Base-by-base conservation (phyloP, 148 eudicot genomes). In the Simmondsia chinensis region DNA sequence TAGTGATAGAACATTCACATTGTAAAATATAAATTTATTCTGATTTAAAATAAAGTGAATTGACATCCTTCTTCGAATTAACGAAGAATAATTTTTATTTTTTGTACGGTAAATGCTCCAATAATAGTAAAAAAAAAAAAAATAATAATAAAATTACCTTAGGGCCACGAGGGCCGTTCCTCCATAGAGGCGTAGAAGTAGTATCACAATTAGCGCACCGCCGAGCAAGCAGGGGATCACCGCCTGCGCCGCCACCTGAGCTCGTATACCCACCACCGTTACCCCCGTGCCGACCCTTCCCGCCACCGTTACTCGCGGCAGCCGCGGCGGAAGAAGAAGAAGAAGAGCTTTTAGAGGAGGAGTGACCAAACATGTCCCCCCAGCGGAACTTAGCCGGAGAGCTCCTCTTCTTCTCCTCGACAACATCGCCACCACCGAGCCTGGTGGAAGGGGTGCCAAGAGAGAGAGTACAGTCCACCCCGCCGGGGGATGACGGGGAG, bases 161-260 rank as follows among this genome's bases (percentile, higher is more conserved):
- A 1, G 99, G 99, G 28, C 99, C 99, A 37, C 84, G 70, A 9
- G 99, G 99, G 25, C 99, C 99, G 32, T 93, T 93, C 7, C 99
- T 57, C 99, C 99, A 93, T 20, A 93, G 94, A 4, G 99, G 99
- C 27, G 99, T 93, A 7, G 94, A 82, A 17, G 99, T 93, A 62
- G 99, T 82, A 70, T 93, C 99, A 45, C 99, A 93, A 44, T 86
- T 93, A 39, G 99, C 83, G 10, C 99, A 93, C 1, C 96, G 81
- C 25, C 99, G 74, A 13, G 91, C 77, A 14, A 81, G 56, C 14
- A 82, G 70, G 4, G 85, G 45, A 33, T 91, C 95, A 12, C 48
- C 61, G 16, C 44, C 71, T 6, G 24, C 30, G 19, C 27, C 33
- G 6, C 7, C 24, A 2, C 29, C 20, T 22, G 37, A n/a, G n/a